phyloP scores from a whole-genome alignment of 2,329 filamentous ascomycete genomes.

The Trichoderma sp. region DNA sequence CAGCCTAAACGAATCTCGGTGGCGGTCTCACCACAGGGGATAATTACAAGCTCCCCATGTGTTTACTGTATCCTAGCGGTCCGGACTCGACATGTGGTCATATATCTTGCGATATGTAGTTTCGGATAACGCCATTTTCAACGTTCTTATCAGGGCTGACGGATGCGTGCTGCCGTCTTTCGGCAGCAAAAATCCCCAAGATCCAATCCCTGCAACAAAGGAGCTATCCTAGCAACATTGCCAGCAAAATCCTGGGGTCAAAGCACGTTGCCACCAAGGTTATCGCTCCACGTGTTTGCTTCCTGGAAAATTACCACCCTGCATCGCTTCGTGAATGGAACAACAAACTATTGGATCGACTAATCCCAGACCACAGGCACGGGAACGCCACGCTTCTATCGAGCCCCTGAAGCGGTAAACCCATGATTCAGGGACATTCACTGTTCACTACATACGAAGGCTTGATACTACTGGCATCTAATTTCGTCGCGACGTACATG shows the following conservation, averaged over 20 bases:
- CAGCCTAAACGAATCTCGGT: background rate
- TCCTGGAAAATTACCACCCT: background rate
- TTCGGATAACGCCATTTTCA: background rate
- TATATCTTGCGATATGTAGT: background rate
- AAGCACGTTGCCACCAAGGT: conserved; percentile 1
- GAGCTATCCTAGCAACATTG: background rate
- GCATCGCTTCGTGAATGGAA: background rate
- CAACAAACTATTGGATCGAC: background rate
- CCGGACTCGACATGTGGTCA: background rate
- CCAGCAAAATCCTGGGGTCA: background rate
- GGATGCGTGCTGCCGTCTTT: background rate
- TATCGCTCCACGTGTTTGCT: background rate
- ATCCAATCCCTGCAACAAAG: background rate
- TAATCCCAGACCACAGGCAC: background rate
- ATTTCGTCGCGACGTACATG: background rate
- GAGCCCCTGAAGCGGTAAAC: background rate
- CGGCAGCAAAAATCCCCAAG: background rate
- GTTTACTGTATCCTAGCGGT: background rate
- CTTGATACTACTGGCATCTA: background rate
- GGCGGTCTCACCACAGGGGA: background rate
- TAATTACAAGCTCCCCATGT: background rate
- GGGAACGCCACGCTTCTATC: background rate
- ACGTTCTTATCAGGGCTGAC: background rate
- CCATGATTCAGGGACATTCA: background rate
- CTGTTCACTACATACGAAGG: background rate